phyloP scores from a whole-genome alignment of 225 moss, liverwort and hornwort genomes.

The Antitrichia curtipendula region DNA sequence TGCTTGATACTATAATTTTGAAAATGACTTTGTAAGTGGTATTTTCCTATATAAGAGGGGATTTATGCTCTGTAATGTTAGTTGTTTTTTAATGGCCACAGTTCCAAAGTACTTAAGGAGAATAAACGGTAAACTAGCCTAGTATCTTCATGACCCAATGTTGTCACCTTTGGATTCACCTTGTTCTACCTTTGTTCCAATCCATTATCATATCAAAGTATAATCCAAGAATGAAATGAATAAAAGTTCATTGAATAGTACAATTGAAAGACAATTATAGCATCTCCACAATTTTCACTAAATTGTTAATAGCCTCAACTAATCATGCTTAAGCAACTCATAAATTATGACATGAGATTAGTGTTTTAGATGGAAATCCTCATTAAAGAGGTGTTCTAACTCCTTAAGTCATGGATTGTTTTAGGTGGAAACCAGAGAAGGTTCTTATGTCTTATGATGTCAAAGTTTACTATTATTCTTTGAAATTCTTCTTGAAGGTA shows the following conservation, averaged over 20 bases:
- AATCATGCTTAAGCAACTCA: not conserved
- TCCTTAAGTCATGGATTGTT: not conserved
- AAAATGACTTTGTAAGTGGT: not conserved
- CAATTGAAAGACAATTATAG: not conserved
- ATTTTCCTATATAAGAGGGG: no score
- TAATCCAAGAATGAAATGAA: not conserved
- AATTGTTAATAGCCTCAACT: not conserved
- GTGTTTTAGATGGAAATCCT: no score
- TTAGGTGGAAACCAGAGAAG: rapidly evolving
- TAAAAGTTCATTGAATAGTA: not conserved
- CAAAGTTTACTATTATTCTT: no score
- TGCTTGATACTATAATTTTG: not conserved
- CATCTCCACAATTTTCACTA: not conserved
- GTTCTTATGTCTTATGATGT: no score
- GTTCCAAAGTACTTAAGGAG: not conserved
- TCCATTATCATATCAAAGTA: not conserved
- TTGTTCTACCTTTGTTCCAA: not conserved
- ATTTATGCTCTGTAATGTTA: not conserved
- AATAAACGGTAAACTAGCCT: not conserved
- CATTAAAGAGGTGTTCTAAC: no score
- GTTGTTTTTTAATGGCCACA: rapidly evolving
- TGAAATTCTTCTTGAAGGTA: no score
- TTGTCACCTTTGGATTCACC: not conserved
- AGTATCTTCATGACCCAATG: not conserved
- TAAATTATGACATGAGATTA: not conserved